A percentile compares a stretch with the other conserved stretches of the same genome.
These are phyloP conservation scores for Hypomyces rosellus DNA, from an alignment of 2,329 filamentous ascomycete genomes.

Conservation along the genomic window DNA sequence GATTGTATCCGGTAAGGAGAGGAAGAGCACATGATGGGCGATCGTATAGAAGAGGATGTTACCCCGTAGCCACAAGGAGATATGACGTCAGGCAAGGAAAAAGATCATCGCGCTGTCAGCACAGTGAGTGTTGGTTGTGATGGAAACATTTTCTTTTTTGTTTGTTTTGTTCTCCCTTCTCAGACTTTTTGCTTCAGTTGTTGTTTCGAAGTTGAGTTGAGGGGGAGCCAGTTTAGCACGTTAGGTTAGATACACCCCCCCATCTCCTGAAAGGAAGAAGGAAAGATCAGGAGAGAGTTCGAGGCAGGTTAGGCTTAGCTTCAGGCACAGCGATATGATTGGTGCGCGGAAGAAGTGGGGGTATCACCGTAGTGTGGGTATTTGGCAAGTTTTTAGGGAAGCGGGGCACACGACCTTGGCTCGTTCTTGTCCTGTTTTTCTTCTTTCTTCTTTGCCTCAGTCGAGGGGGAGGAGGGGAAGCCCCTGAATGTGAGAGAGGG, in stretches of 20 bases:
- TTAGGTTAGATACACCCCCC: conserved; percentile 3
- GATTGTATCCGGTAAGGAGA: not conserved
- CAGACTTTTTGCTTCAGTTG: not conserved
- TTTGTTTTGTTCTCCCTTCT: not conserved
- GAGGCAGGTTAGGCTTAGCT: conserved; percentile 25
- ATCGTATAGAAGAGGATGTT: too few relatives aligned
- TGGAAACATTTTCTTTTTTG: not conserved
- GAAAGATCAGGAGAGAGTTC: not conserved
- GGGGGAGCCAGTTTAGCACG: not conserved
- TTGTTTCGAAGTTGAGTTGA: not conserved
- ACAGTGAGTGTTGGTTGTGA: too few relatives aligned
- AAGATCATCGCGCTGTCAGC: too few relatives aligned
- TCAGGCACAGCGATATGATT: conserved; percentile 35
- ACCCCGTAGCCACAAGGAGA: too few relatives aligned
- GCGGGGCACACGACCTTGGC: not conserved
- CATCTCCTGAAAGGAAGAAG: not conserved
- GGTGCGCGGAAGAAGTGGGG: conserved; percentile 27
- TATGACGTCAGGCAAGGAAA: too few relatives aligned
- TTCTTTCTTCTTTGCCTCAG: not conserved
- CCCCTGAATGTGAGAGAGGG: too few relatives aligned
- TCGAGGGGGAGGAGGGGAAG: too few relatives aligned
- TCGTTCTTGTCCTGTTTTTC: not conserved
- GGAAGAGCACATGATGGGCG: too few relatives aligned
- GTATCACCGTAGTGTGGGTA: not conserved
- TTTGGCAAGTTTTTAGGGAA: not conserved